A percentile compares a stretch with the other conserved stretches of the same genome.
These are phyloP conservation scores for Xylaria sp. DNA, from an alignment of 2,329 filamentous ascomycete species.

Conservation along the genomic window DNA sequence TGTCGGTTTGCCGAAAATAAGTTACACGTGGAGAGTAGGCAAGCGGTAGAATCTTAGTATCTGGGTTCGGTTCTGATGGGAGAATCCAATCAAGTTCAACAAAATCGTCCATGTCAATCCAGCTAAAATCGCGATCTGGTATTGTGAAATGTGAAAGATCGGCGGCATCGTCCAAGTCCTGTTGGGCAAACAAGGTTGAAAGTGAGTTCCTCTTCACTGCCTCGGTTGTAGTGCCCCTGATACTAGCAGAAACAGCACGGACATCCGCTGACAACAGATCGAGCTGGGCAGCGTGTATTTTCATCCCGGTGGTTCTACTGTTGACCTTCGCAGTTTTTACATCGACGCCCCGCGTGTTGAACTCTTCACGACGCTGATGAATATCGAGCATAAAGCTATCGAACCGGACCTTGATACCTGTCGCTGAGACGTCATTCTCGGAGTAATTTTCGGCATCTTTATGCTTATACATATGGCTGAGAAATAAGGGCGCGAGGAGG, in stretches of 20 bases:
- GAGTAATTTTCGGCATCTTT: conserved; percentile 89
- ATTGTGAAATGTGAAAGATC: conserved; percentile 92
- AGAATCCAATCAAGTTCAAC: conserved; percentile 97
- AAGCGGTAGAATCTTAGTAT: conserved; percentile 91
- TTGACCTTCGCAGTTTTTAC: conserved; percentile 76
- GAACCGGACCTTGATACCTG: conserved; percentile 92
- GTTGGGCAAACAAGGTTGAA: conserved; percentile 56
- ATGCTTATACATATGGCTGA: conserved; percentile 98
- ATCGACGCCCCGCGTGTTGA: conserved; percentile 79
- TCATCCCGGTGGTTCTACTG: conserved; percentile 87
- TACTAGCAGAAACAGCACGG: conserved; percentile 88
- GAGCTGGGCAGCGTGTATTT: conserved; percentile 91
- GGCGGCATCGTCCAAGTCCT: conserved; percentile 59
- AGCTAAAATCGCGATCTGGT: conserved; percentile 91
- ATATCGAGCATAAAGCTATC: conserved; percentile 98
- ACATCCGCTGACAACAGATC: conserved; percentile 92
- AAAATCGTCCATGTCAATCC: conserved; percentile 99
- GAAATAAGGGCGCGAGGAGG: conserved; percentile 86
- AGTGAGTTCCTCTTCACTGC: conserved; percentile 69
- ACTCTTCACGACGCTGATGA: conserved; percentile 91
- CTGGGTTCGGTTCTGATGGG: conserved; percentile 85
- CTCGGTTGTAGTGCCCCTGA: conserved; percentile 78
- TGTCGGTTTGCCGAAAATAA: conserved; percentile 96
- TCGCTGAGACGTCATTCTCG: conserved; percentile 80
- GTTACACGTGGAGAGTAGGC: conserved; percentile 94